phyloP scores from a whole-genome alignment of 148 eudicot genomes.

The Nepenthes gracilis region DNA sequence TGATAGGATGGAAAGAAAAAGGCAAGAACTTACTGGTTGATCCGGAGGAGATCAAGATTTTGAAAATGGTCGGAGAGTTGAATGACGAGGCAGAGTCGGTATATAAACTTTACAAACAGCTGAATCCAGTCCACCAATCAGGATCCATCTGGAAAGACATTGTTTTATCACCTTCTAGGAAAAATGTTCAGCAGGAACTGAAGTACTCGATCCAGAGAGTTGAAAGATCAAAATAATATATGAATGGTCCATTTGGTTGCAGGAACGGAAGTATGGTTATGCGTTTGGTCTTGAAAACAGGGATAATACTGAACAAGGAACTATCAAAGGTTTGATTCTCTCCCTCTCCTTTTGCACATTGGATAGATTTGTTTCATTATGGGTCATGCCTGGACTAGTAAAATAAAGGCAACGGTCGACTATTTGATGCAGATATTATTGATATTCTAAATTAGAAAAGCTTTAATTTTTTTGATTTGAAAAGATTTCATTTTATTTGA shows the following conservation, averaged over 20 bases:
- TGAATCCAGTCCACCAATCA: constrained; percentile 44
- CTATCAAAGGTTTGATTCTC: too few relatives aligned
- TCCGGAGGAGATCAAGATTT: constrained; percentile 74
- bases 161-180: constrained; percentile 88
- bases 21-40: constrained; percentile 85
- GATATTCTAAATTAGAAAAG: too few relatives aligned
- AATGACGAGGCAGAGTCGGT: constrained; percentile 80
- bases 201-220: constrained; percentile 77
- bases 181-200: constrained; percentile 79
- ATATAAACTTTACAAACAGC: constrained; percentile 56
- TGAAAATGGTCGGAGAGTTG: constrained; percentile 51
- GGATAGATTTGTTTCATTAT: too few relatives aligned
- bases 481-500: too few relatives aligned
- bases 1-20: constrained; percentile 99
- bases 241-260: not conserved
- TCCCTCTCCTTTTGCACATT: too few relatives aligned
- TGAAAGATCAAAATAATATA: constrained; percentile 33
- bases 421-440: too few relatives aligned
- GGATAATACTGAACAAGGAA: too few relatives aligned
- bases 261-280: too few relatives aligned
- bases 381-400: too few relatives aligned
- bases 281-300: too few relatives aligned
- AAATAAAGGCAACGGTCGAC: too few relatives aligned
- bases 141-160: constrained; percentile 96
- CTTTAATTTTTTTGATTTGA: too few relatives aligned